Percentiles rank a stretch among this genome's conserved stretches.
Evolutionary conservation across 1,284 basidiomycete species (phyloP).

Genomic region (Naganishia sp.): DNA sequence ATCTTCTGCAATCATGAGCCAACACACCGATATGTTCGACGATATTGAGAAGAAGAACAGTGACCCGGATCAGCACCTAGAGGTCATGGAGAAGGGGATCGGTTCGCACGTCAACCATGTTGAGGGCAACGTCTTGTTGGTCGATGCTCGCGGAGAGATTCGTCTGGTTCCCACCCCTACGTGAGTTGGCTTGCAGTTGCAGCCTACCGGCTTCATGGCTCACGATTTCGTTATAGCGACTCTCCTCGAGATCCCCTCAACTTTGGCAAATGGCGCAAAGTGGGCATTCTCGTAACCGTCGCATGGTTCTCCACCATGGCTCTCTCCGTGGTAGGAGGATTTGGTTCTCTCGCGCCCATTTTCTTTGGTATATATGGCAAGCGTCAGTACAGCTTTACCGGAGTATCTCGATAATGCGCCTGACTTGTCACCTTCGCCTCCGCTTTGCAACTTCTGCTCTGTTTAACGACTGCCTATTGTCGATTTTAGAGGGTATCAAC

Average conservation of each 20-base stretch:
- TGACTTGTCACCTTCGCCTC: not conserved
- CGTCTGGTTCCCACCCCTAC: constrained; percentile 21
- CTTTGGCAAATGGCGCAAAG: constrained; percentile 5
- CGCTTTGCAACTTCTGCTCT: not conserved
- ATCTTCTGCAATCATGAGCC: no score
- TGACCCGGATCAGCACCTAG: constrained; percentile 11
- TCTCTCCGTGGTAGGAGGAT: constrained; percentile 24
- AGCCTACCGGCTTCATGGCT: not conserved
- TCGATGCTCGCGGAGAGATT: constrained; percentile 13
- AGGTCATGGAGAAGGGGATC: not conserved
- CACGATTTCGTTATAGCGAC: not conserved
- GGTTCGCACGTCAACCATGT: constrained; percentile 3
- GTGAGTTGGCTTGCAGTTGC: not conserved
- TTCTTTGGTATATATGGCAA: constrained; percentile 23
- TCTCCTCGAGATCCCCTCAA: constrained; percentile 22
- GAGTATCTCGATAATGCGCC: not conserved
- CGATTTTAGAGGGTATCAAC: constrained; percentile 16
- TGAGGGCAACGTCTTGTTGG: constrained; percentile 23
- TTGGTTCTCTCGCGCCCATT: constrained; percentile 19
- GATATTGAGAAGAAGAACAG: constrained; percentile 6
- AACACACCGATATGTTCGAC: constrained; percentile 12
- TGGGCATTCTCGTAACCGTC: constrained; percentile 17
- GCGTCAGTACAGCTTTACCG: not conserved
- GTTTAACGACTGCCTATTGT: not conserved
- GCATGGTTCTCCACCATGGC: constrained; percentile 28